phyloP scores from a whole-genome alignment of 345 rosid genomes.

The Streptanthus diversifolius region DNA sequence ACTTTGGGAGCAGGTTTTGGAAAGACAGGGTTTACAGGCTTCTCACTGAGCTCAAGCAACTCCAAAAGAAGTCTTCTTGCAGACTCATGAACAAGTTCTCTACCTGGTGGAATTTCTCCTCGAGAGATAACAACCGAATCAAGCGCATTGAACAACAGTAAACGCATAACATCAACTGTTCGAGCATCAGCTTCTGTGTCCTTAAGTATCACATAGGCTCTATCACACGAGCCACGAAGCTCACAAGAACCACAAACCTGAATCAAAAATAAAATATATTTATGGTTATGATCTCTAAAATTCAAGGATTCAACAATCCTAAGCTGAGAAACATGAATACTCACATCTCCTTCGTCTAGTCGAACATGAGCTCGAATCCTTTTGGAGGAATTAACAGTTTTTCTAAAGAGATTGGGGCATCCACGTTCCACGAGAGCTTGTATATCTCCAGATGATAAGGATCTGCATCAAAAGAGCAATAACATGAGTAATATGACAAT shows the following conservation, averaged over 20 bases:
- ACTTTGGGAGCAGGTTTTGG: conserved; percentile 44
- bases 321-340: conserved; percentile 12
- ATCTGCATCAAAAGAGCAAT: conserved; percentile 42
- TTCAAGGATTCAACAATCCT: background rate
- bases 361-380: conserved; percentile 66
- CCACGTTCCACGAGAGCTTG: conserved; percentile 68
- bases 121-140: conserved; percentile 62
- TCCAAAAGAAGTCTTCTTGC: conserved; percentile 69
- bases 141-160: conserved; percentile 60
- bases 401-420: conserved; percentile 77
- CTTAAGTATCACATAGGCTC: conserved; percentile 73
- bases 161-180: conserved; percentile 79
- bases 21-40: conserved; percentile 46
- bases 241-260: conserved; percentile 86
- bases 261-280: background rate
- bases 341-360: conserved; percentile 86
- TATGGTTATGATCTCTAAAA: background rate
- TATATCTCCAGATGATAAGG: conserved; percentile 53
- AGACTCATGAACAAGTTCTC: conserved; percentile 50
- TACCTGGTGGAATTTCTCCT: conserved; percentile 49
- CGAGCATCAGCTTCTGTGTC: conserved; percentile 68
- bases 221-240: conserved; percentile 81
- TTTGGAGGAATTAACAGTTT: conserved; percentile 76
- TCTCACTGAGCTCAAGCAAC: conserved; percentile 68
- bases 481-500: background rate